Percentiles rank a stretch among this genome's conserved stretches.
Evolutionary conservation across 768 basidiomycete genomes (phyloP).

Genomic region (Pisolithus microcarpus): DNA sequence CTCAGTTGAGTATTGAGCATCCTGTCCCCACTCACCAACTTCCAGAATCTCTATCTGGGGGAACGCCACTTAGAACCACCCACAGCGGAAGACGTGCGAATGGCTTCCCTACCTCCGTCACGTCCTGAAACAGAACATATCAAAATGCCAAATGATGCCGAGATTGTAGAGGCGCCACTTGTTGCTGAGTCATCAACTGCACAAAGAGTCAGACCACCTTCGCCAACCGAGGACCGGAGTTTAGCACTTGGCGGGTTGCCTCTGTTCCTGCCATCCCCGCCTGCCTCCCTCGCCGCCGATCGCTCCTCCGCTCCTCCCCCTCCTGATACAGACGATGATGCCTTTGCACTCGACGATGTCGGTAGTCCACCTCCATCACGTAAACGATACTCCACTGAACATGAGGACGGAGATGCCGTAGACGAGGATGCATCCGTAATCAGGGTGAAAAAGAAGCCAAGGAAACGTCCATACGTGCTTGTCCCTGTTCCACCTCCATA

Average conservation of each 20-base stretch:
- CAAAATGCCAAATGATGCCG: slow-evolving; percentile 1
- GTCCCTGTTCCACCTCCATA: slow-evolving; percentile 20
- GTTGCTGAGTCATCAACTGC: not conserved
- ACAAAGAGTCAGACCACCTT: slow-evolving; percentile 5
- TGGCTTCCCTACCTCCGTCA: slow-evolving; percentile 13
- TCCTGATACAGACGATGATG: slow-evolving; percentile 16
- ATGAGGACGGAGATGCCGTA: slow-evolving; percentile 8
- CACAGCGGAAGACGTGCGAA: slow-evolving; percentile 12
- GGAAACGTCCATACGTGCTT: slow-evolving; percentile 21
- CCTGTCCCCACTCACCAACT: not conserved
- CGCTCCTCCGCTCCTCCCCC: slow-evolving; percentile 6
- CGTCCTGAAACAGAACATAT: slow-evolving; percentile 8
- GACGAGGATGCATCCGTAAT: not conserved
- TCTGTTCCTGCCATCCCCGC: slow-evolving; percentile 44
- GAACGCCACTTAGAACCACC: not conserved
- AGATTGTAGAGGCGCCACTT: not conserved
- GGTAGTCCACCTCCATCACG: slow-evolving; percentile 1
- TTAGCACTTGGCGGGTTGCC: slow-evolving; percentile 26
- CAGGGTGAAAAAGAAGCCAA: slow-evolving; percentile 20
- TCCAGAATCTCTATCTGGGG: not conserved
- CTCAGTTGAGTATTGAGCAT: not conserved
- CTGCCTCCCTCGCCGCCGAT: slow-evolving; percentile 24
- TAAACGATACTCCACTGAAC: slow-evolving; percentile 18
- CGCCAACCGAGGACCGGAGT: slow-evolving; percentile 9
- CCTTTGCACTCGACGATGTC: slow-evolving; percentile 5